Conservation (phyloP, 2,329 filamentous ascomycete genomes). For the Tolypocladium ovalisporum region DNA sequence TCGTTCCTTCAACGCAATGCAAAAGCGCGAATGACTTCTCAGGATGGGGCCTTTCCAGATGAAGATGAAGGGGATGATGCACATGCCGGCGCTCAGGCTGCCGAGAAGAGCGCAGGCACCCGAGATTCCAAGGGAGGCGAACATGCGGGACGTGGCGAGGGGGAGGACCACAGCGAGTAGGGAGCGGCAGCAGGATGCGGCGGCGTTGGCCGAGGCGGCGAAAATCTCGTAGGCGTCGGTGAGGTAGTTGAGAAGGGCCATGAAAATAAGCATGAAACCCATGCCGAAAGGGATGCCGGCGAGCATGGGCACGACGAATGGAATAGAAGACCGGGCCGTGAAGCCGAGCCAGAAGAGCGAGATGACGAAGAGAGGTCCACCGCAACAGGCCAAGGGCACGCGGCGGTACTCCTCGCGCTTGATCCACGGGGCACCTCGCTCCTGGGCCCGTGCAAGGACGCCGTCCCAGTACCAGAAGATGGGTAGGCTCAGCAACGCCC, state of each 20-base stretch:
- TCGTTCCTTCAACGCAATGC: conserved; percentile 42
- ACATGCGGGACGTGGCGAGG: conserved; percentile 41
- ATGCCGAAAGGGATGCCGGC: conserved; percentile 51
- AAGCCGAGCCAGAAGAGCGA: conserved; percentile 54
- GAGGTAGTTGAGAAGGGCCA: conserved; percentile 53
- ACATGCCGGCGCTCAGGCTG: conserved; percentile 38
- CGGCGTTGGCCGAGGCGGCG: conserved; percentile 67
- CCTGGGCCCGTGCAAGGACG: conserved; percentile 41
- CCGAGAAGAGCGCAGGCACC: conserved; percentile 43
- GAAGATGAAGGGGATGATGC: conserved; percentile 39
- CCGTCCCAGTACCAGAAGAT: conserved; percentile 57
- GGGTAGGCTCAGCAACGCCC: conserved; percentile 45
- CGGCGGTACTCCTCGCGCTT: conserved; percentile 55
- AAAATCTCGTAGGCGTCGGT: conserved; percentile 59
- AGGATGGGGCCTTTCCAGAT: conserved; percentile 45
- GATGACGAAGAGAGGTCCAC: conserved; percentile 50
- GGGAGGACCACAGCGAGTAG: conserved; percentile 73
- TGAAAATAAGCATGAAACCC: conserved; percentile 53
- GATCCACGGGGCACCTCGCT: conserved; percentile 42
- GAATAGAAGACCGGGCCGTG: conserved; percentile 34
- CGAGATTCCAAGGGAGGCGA: conserved; percentile 31
- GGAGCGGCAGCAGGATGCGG: conserved; percentile 81
- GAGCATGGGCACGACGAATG: conserved; percentile 46
- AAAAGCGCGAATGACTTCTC: conserved; percentile 48
- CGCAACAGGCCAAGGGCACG: conserved; percentile 60